A percentile compares a stretch with the other conserved stretches of the same genome.
Evolutionary conservation across 225 moss, liverwort and hornwort genomes (phyloP).

Genomic region (Polytrichum commune): DNA sequence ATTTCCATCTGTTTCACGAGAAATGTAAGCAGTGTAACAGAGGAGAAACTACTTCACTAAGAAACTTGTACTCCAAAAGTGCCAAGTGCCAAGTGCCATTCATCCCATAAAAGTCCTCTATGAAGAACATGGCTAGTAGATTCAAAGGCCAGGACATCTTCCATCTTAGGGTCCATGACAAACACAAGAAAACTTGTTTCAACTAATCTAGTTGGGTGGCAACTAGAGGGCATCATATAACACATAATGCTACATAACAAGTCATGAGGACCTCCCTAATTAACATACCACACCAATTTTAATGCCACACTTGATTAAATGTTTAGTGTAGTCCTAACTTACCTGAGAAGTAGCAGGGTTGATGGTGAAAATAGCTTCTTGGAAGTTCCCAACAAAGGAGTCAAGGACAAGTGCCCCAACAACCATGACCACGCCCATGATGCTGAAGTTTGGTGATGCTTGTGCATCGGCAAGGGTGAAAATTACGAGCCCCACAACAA

Average conservation of each 20-base stretch:
- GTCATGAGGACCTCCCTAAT: no score
- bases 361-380: conserved; percentile 78
- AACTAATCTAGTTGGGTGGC: no score
- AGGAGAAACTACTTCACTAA: background rate
- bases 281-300: no score
- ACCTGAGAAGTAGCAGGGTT: conserved; percentile 83
- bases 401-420: conserved; percentile 74
- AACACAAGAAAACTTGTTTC: no score
- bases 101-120: no score
- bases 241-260: no score
- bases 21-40: background rate
- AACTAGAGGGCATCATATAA: no score
- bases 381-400: conserved; percentile 75
- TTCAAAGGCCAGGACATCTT: no score
- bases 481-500: conserved; percentile 72
- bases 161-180: no score
- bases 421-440: conserved; percentile 80
- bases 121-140: no score
- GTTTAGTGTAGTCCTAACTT: background rate
- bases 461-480: conserved; percentile 88
- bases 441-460: conserved; percentile 76
- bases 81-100: no score
- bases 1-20: conserved; percentile 71
- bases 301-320: no score
- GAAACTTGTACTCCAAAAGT: background rate